These are phyloP conservation scores for Boletus speciosus DNA, from an alignment of 768 basidiomycete genomes.

Conservation along the genomic window DNA sequence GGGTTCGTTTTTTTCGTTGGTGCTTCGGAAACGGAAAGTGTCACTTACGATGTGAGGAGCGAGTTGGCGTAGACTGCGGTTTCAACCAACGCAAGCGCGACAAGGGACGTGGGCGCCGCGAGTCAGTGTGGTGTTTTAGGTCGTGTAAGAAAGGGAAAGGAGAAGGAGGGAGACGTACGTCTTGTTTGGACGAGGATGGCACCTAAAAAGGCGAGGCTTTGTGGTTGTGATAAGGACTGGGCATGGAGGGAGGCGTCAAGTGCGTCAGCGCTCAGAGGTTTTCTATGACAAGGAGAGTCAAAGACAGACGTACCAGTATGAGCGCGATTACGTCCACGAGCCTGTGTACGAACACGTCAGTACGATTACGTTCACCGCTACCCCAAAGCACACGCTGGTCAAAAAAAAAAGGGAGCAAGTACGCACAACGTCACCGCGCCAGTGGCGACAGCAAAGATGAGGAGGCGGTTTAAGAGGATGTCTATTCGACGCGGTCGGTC, in stretches of 20 bases:
- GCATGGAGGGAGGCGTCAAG: neutral
- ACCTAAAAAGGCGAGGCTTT: slow-evolving; percentile 18
- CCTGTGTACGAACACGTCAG: slow-evolving; percentile 6
- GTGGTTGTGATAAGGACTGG: slow-evolving; percentile 21
- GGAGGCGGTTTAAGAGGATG: slow-evolving; percentile 19
- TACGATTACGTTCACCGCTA: neutral
- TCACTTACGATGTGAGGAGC: slow-evolving; percentile 25
- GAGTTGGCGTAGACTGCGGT: slow-evolving; percentile 29
- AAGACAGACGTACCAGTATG: slow-evolving; percentile 14
- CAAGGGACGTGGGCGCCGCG: too few species aligned
- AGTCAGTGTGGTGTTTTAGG: too few species aligned
- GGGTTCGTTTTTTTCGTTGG: too few species aligned
- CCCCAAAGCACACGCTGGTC: neutral
- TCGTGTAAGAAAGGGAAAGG: too few species aligned
- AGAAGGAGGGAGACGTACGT: slow-evolving; percentile 13
- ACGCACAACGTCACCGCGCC: slow-evolving; percentile 24
- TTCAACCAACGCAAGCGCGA: neutral
- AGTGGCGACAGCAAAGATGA: slow-evolving; percentile 25
- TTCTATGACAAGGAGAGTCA: neutral
- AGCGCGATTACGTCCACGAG: slow-evolving; percentile 27
- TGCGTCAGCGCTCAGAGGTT: neutral
- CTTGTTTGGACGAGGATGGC: slow-evolving; percentile 24
- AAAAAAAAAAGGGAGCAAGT: neutral
- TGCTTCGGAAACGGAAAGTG: too few species aligned
- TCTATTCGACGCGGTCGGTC: slow-evolving; percentile 14